Percentiles rank a stretch among this genome's conserved stretches.
Conservation (phyloP, 2,329 filamentous ascomycete species). For the Diaporthe sp. region DNA sequence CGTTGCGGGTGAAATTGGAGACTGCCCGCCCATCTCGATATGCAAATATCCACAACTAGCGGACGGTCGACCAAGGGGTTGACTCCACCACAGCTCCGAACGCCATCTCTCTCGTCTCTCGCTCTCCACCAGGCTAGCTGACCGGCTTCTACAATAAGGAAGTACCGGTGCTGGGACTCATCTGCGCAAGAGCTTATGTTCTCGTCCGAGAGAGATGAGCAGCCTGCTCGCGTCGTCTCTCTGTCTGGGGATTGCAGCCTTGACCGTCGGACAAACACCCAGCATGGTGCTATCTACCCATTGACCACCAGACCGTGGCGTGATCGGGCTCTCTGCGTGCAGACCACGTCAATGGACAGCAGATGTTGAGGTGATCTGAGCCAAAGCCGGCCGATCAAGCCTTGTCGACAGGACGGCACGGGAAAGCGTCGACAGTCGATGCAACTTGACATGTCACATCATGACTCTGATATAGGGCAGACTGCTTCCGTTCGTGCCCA, state of each 20-base stretch:
- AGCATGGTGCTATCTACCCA: background rate
- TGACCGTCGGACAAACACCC: background rate
- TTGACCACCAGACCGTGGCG: slow-evolving; percentile 22
- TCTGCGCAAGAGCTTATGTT: background rate
- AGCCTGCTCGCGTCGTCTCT: background rate
- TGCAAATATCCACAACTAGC: slow-evolving; percentile 37
- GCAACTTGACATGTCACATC: slow-evolving; percentile 22
- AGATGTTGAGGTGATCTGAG: slow-evolving; percentile 26
- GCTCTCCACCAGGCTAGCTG: slow-evolving; percentile 5
- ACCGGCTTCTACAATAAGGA: background rate
- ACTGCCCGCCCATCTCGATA: slow-evolving; percentile 34
- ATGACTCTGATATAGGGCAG: slow-evolving; percentile 12
- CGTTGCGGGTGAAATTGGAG: slow-evolving; percentile 37
- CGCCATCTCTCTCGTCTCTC: background rate
- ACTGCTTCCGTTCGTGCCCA: background rate
- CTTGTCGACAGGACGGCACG: background rate
- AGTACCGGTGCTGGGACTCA: background rate
- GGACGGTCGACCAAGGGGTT: background rate
- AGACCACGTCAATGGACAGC: slow-evolving; percentile 9
- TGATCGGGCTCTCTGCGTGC: background rate
- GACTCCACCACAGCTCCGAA: background rate
- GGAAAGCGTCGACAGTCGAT: background rate
- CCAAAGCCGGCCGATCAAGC: slow-evolving; percentile 1
- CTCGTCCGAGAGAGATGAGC: background rate
- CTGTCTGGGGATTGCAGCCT: background rate